These are phyloP conservation scores for Salix brachista DNA, from an alignment of 345 rosid genomes.

Conservation along the genomic window DNA sequence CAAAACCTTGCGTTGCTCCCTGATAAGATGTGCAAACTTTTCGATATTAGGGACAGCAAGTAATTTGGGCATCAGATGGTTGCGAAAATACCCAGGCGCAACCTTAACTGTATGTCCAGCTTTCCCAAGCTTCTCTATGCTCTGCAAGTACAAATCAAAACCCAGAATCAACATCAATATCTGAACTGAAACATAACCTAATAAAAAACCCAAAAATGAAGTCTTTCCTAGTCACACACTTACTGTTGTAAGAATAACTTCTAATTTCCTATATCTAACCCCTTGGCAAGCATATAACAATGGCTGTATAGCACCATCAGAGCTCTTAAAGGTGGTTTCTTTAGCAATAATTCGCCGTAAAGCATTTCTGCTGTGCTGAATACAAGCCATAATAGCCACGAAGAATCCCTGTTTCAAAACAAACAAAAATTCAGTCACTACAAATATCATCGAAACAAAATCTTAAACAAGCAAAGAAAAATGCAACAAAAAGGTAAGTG, in stretches of 20 bases:
- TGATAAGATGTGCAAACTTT: slow-evolving; percentile 79
- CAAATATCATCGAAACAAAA: neutral
- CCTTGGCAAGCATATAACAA: slow-evolving; percentile 73
- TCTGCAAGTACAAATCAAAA: slow-evolving; percentile 29
- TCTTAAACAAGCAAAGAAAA: neutral
- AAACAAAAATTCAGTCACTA: neutral
- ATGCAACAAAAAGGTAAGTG: neutral
- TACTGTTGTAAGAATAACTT: slow-evolving; percentile 90
- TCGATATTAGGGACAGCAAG: slow-evolving; percentile 92
- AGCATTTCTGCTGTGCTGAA: slow-evolving; percentile 41
- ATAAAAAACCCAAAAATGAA: neutral
- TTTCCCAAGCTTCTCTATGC: slow-evolving; percentile 89
- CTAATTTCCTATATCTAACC: slow-evolving; percentile 68
- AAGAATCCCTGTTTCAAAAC: neutral
- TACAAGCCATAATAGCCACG: slow-evolving; percentile 31
- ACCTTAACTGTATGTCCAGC: slow-evolving; percentile 91
- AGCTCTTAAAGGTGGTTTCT: slow-evolving; percentile 19
- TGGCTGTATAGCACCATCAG: slow-evolving; percentile 48
- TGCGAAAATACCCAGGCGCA: slow-evolving; percentile 89
- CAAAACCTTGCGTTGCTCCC: slow-evolving; percentile 81
- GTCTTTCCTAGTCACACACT: slow-evolving; percentile 4
- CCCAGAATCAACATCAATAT: neutral
- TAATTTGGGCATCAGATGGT: slow-evolving; percentile 90
- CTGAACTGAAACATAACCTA: neutral
- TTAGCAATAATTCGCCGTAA: slow-evolving; percentile 33